Conservation (phyloP, 148 eudicot species). For the Pouteria glomerata region DNA sequence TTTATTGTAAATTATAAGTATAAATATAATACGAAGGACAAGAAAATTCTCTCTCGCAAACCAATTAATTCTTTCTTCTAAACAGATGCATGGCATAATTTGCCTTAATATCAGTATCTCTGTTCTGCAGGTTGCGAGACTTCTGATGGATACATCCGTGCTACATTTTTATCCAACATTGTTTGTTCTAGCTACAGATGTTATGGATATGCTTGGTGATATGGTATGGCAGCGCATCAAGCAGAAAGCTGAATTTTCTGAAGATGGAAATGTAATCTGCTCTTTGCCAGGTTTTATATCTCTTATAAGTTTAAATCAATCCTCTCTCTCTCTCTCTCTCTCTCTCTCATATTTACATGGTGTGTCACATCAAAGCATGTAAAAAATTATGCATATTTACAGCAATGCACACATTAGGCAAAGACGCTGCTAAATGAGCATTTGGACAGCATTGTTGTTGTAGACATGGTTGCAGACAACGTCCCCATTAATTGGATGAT, state of each 20-base stretch:
- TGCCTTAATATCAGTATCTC: neutral
- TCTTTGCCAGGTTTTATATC: conserved; percentile 44
- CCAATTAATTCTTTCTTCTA: too few relatives aligned
- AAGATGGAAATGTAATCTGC: conserved; percentile 40
- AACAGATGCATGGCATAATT: too few relatives aligned
- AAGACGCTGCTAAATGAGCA: neutral
- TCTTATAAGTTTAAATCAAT: conserved; percentile 5
- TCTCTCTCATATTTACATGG: neutral
- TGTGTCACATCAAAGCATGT: neutral
- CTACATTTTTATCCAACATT: conserved; percentile 75
- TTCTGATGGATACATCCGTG: conserved; percentile 56
- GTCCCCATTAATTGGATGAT: neutral
- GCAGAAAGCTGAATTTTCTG: conserved; percentile 55
- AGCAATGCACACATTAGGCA: neutral
- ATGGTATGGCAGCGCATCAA: conserved; percentile 75
- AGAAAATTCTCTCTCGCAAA: too few relatives aligned
- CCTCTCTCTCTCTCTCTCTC: neutral
- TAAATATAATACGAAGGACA: too few relatives aligned
- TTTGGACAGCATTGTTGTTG: neutral
- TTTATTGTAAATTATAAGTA: too few relatives aligned
- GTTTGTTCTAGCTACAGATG: conserved; percentile 66
- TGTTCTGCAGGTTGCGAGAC: conserved; percentile 62
- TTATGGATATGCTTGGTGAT: conserved; percentile 72
- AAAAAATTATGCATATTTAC: neutral
- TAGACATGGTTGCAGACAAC: neutral